These are phyloP conservation scores for Tulasnella sp. DNA, from an alignment of 768 basidiomycete species.

Conservation along the genomic window DNA sequence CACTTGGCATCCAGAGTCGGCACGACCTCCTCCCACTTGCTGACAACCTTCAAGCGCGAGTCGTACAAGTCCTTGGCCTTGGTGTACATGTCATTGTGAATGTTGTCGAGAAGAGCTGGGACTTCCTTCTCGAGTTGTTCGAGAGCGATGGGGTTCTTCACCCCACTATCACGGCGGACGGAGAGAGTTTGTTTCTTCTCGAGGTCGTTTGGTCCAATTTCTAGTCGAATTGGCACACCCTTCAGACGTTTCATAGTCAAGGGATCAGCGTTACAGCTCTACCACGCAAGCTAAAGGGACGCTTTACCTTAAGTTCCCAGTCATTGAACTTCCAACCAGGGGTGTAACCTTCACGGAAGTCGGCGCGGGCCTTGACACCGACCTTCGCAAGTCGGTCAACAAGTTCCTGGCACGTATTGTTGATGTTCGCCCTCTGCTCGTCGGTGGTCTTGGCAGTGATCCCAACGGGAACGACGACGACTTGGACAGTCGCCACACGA, in stretches of 20 bases:
- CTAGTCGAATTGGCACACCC: conserved; percentile 96
- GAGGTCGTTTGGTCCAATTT: conserved; percentile 92
- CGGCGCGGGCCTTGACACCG: conserved; percentile 81
- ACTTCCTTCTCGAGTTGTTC: conserved; percentile 50
- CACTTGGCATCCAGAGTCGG: conserved; percentile 86
- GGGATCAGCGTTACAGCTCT: conserved; percentile 18
- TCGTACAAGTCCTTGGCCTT: conserved; percentile 73
- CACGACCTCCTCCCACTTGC: conserved; percentile 89
- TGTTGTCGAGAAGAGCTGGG: conserved; percentile 68
- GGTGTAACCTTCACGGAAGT: conserved; percentile 92
- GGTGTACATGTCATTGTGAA: conserved; percentile 84
- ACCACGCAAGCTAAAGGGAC: neutral
- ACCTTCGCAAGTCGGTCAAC: conserved; percentile 66
- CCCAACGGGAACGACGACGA: conserved; percentile 87
- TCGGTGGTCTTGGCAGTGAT: conserved; percentile 74
- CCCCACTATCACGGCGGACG: conserved; percentile 78
- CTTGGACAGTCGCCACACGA: conserved; percentile 89
- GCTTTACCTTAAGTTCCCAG: conserved; percentile 90
- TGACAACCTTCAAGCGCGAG: conserved; percentile 65
- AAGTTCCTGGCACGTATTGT: conserved; percentile 71
- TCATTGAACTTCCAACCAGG: conserved; percentile 99
- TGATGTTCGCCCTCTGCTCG: conserved; percentile 60
- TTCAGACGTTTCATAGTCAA: conserved; percentile 36
- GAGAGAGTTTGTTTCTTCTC: conserved; percentile 73
- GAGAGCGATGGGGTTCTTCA: conserved; percentile 55